Percentiles rank a stretch among this genome's conserved stretches.
These are phyloP conservation scores for Kregervanrija fluxuum DNA, from an alignment of 805 yeast species.

Conservation along the genomic window DNA sequence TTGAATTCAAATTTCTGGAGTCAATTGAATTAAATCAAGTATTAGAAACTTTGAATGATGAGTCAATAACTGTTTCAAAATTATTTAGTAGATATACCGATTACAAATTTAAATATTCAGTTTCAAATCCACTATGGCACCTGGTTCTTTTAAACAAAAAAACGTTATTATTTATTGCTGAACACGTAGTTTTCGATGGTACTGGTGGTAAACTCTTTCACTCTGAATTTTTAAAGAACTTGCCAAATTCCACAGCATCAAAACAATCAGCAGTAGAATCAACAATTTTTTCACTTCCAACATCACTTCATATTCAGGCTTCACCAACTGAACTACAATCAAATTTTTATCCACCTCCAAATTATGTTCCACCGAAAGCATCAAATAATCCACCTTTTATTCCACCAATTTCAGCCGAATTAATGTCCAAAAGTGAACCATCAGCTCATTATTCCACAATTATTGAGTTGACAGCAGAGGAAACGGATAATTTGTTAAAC, in stretches of 20 bases:
- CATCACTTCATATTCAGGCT: background rate
- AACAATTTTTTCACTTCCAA: no score
- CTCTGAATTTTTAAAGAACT: no score
- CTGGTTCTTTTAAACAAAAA: conserved; percentile 2
- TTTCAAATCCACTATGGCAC: conserved; percentile 7
- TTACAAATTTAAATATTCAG: conserved; percentile 1
- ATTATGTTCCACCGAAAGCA: background rate
- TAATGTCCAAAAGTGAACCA: no score
- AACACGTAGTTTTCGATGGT: conserved; percentile 10
- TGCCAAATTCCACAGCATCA: no score
- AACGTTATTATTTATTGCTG: conserved; percentile 6
- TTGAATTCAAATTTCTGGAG: no score
- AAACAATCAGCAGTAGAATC: no score
- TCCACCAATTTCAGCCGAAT: background rate
- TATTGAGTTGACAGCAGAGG: background rate
- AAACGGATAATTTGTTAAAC: background rate
- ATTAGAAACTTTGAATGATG: no score
- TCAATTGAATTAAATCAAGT: no score
- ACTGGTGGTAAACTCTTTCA: conserved; percentile 9
- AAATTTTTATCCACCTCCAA: background rate
- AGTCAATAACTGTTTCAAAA: background rate
- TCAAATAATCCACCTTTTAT: background rate
- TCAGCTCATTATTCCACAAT: conserved; percentile 2
- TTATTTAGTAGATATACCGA: conserved; percentile 3
- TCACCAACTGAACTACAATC: conserved; percentile 1